phyloP scores from a whole-genome alignment of 371 early-diverging fungal species.

The Mucor piriformis region DNA sequence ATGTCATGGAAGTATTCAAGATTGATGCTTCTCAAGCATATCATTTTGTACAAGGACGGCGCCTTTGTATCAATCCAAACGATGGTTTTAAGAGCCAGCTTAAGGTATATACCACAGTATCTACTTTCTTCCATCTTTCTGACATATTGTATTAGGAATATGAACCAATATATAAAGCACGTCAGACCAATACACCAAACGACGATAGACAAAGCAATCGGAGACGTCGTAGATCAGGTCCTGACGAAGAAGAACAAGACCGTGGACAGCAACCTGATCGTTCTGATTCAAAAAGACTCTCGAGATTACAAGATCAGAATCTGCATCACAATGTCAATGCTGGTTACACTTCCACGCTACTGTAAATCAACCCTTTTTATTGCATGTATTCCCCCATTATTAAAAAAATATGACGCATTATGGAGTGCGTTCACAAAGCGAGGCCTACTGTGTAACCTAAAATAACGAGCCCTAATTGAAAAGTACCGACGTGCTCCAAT shows the following conservation, averaged over 20 bases:
- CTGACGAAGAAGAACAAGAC: conserved; percentile 50
- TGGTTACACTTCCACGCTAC: conserved; percentile 18
- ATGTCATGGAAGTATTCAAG: conserved; percentile 76
- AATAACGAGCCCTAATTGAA: no score
- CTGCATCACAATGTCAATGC: conserved; percentile 18
- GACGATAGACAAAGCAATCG: conserved; percentile 38
- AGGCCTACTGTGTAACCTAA: no score
- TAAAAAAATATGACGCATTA: no score
- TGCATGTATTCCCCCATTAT: no score
- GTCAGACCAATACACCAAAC: conserved; percentile 24
- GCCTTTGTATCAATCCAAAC: conserved; percentile 87
- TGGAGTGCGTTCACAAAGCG: no score
- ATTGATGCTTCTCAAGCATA: conserved; percentile 74
- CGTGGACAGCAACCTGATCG: not conserved
- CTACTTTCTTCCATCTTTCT: not conserved
- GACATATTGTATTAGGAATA: conserved; percentile 62
- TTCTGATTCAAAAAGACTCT: conserved; percentile 19
- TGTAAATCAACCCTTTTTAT: not conserved
- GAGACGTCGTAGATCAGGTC: conserved; percentile 57
- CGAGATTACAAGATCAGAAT: conserved; percentile 8
- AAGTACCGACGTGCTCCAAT: no score
- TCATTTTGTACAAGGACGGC: conserved; percentile 77
- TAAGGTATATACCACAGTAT: conserved; percentile 51
- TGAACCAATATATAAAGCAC: conserved; percentile 76
- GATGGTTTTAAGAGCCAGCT: conserved; percentile 82